Percentiles rank a stretch among this genome's conserved stretches.
Evolutionary conservation across 352 stramenopile genomes (phyloP).

Genomic region (Poterioochromonas sp.): DNA sequence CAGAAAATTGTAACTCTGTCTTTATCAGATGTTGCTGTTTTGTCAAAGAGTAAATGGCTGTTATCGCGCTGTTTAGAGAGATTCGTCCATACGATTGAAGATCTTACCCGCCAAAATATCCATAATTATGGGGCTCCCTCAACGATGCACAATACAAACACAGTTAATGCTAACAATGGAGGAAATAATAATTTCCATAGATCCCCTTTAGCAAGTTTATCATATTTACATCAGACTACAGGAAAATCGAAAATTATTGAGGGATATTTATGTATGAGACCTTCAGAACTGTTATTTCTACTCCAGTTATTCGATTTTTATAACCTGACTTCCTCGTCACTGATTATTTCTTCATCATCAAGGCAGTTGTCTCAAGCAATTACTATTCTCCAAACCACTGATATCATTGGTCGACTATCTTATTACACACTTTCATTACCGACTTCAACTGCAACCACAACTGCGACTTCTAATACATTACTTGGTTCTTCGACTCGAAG

Average conservation of each 20-base stretch:
- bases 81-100: no score
- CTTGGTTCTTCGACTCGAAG: neutral
- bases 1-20: no score
- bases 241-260: neutral
- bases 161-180: no score
- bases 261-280: constrained; percentile 9
- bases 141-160: no score
- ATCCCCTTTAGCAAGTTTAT: constrained; percentile 2
- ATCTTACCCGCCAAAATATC: no score
- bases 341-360: neutral
- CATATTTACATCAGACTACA: neutral
- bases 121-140: no score
- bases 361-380: neutral
- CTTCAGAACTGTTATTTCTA: constrained; percentile 13
- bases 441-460: neutral
- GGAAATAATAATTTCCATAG: no score
- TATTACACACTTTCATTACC: neutral
- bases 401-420: neutral
- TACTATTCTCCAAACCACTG: neutral
- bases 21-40: constrained; percentile 11
- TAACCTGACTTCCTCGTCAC: neutral
- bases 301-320: neutral
- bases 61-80: neutral
- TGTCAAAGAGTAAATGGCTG: neutral
- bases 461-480: neutral